These are phyloP conservation scores for Plasmodium coatneyi DNA, from an alignment of 169 alveolate genomes.

Conservation along the genomic window DNA sequence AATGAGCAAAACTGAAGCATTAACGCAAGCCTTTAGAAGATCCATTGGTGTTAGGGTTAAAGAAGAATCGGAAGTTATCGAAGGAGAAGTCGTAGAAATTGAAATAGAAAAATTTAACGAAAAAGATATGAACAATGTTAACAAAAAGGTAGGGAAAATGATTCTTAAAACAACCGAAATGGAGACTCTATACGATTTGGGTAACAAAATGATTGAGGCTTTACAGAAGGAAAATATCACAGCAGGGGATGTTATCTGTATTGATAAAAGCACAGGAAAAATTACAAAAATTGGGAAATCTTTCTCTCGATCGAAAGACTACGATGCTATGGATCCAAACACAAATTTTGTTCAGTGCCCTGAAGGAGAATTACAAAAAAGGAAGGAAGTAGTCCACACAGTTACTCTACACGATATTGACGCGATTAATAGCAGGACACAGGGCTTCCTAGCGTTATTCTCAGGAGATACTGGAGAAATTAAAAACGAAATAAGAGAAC, in stretches of 20 bases:
- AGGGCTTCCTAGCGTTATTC: slow-evolving; percentile 98
- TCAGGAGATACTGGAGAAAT: slow-evolving; percentile 99
- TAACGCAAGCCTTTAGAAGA: slow-evolving; percentile 96
- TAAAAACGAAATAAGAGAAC: slow-evolving; percentile 97
- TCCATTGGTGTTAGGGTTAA: slow-evolving; percentile 98
- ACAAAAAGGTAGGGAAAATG: slow-evolving; percentile 92
- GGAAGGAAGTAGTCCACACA: slow-evolving; percentile 98
- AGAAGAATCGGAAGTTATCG: slow-evolving; percentile 99
- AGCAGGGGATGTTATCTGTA: slow-evolving; percentile 96
- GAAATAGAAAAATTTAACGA: slow-evolving; percentile 92
- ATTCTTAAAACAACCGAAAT: slow-evolving; percentile 98
- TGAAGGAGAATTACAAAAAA: slow-evolving; percentile 99
- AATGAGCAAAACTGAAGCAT: slow-evolving; percentile 98
- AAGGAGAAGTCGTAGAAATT: slow-evolving; percentile 99
- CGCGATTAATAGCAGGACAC: slow-evolving; percentile 96
- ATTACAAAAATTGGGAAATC: slow-evolving; percentile 97
- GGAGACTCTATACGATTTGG: slow-evolving; percentile 98
- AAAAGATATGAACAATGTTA: slow-evolving; percentile 69
- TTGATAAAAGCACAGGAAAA: slow-evolving; percentile 97
- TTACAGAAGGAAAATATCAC: slow-evolving; percentile 86
- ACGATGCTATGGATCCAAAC: slow-evolving; percentile 98
- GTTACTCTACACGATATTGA: slow-evolving; percentile 99
- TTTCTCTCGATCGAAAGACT: slow-evolving; percentile 96
- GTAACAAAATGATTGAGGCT: slow-evolving; percentile 94
- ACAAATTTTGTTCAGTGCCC: slow-evolving; percentile 95